Percentiles rank a stretch among this genome's conserved stretches.
Evolutionary conservation across 2,329 filamentous ascomycete species (phyloP).

Genomic region (Didymella segeticola): DNA sequence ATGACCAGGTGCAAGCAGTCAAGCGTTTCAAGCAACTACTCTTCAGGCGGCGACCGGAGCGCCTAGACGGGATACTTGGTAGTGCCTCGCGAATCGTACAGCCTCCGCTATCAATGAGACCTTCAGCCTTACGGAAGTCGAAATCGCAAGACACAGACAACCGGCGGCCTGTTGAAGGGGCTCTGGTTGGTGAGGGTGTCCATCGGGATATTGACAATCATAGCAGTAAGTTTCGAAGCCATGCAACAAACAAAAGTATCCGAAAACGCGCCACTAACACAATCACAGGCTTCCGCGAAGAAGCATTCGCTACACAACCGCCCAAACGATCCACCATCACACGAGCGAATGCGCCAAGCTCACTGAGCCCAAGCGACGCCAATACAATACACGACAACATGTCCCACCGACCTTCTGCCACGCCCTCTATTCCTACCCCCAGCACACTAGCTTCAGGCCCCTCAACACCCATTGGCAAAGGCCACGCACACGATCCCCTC

Average conservation of each 20-base stretch:
- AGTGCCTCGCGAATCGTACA: conserved; percentile 64
- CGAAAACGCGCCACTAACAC: background rate
- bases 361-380: conserved; percentile 28
- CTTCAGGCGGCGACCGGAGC: conserved; percentile 60
- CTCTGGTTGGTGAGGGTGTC: conserved; percentile 61
- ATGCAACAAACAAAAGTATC: background rate
- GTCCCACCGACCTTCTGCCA: conserved; percentile 39
- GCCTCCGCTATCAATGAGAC: conserved; percentile 62
- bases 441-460: conserved; percentile 28
- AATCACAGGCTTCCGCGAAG: conserved; percentile 12
- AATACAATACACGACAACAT: conserved; percentile 42
- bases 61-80: conserved; percentile 66
- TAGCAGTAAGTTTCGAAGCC: conserved; percentile 13
- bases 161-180: conserved; percentile 56
- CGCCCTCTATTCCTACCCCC: conserved; percentile 31
- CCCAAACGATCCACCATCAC: conserved; percentile 16
- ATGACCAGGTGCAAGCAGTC: conserved; percentile 80
- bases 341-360: conserved; percentile 26
- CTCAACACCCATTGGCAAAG: conserved; percentile 51
- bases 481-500: conserved; percentile 69
- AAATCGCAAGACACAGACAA: conserved; percentile 61
- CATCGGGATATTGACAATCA: conserved; percentile 56
- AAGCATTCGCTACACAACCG: conserved; percentile 13
- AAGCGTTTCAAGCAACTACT: conserved; percentile 83
- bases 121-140: conserved; percentile 50